Evolutionary conservation across 345 rosid species (phyloP).

Genomic region (Populus alba): DNA sequence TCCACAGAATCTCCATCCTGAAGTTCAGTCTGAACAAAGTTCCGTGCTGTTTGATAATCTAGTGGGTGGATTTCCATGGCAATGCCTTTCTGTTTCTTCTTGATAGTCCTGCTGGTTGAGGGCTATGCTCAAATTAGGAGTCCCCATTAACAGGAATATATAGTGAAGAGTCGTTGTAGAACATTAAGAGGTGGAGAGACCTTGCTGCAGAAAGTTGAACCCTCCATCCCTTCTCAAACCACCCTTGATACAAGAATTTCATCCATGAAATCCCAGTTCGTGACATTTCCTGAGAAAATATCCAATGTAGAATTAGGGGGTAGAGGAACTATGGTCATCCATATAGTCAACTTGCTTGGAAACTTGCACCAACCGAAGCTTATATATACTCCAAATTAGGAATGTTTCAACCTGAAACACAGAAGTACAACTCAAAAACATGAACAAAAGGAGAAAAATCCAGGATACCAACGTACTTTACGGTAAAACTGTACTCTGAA

Average conservation of each 20-base stretch:
- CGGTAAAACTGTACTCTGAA: not conserved
- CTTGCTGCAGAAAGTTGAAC: not conserved
- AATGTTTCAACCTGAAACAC: not conserved
- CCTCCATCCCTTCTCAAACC: not conserved
- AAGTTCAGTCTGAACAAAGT: not conserved
- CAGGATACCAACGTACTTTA: not conserved
- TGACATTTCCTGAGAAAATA: constrained; percentile 45
- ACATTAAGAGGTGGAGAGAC: constrained; percentile 26
- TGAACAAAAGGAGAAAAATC: not conserved
- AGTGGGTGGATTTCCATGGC: not conserved
- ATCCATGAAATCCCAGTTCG: constrained; percentile 81
- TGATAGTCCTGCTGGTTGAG: constrained; percentile 18
- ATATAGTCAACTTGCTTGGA: not conserved
- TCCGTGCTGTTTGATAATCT: not conserved
- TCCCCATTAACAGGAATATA: constrained; percentile 22
- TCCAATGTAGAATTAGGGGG: constrained; percentile 40
- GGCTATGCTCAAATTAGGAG: constrained; percentile 24
- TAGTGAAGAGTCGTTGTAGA: constrained; percentile 20
- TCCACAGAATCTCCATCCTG: not conserved
- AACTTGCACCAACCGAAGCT: not conserved
- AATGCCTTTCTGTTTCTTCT: not conserved
- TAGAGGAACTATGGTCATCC: not conserved
- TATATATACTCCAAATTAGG: not conserved
- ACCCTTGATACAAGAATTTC: constrained; percentile 68
- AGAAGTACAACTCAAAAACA: not conserved